Conservation (phyloP, 2,329 filamentous ascomycete species). For the Cytospora leucostoma region DNA sequence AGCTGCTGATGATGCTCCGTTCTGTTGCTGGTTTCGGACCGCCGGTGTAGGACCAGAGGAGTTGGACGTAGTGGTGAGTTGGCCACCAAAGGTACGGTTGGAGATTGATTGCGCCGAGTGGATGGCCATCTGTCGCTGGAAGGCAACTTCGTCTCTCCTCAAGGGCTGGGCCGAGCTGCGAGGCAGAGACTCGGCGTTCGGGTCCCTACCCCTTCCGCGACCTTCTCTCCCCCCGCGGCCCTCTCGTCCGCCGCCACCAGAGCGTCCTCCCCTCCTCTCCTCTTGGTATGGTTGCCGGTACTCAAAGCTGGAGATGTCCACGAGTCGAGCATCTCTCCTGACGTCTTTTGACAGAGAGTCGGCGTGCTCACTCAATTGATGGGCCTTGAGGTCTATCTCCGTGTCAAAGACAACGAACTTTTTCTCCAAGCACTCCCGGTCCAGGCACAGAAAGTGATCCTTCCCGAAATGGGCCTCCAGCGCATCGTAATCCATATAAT, state of each 20-base stretch:
- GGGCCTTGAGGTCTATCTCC: conserved; percentile 91
- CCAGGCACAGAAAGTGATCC: conserved; percentile 83
- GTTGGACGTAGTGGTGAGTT: conserved; percentile 62
- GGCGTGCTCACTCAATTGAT: conserved; percentile 83
- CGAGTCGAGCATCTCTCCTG: conserved; percentile 76
- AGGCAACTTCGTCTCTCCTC: conserved; percentile 84
- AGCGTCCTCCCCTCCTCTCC: conserved; percentile 52
- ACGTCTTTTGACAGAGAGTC: conserved; percentile 79
- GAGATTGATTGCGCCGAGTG: conserved; percentile 82
- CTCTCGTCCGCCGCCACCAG: conserved; percentile 44
- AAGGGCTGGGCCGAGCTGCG: conserved; percentile 77
- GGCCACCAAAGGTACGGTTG: conserved; percentile 80
- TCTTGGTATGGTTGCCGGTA: conserved; percentile 71
- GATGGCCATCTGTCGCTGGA: conserved; percentile 88
- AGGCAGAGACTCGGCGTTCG: conserved; percentile 75
- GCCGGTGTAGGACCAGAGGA: conserved; percentile 32
- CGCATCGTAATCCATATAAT: conserved; percentile 85
- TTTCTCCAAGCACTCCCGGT: conserved; percentile 89
- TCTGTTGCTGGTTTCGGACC: conserved; percentile 12
- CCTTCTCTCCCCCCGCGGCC: conserved; percentile 43
- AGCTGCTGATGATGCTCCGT: conserved; percentile 27
- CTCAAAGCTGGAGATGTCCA: conserved; percentile 87
- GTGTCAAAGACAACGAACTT: conserved; percentile 97
- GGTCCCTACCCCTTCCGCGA: conserved; percentile 72
- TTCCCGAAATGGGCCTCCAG: conserved; percentile 84